phyloP scores from a whole-genome alignment of 1,284 basidiomycete genomes.

The Naganishia sp. region DNA sequence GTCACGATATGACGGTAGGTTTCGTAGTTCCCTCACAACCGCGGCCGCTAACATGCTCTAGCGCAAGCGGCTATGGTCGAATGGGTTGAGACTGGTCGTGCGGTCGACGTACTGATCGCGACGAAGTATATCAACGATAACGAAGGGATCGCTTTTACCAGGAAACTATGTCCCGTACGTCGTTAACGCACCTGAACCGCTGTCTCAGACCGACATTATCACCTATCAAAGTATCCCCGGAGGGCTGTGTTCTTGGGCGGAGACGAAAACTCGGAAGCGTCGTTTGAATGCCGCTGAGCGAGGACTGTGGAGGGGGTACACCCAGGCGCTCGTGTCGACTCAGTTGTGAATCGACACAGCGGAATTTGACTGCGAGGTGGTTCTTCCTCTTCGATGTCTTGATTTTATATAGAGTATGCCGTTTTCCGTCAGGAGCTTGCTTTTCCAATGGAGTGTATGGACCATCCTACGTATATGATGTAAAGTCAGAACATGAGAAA shows the following conservation, averaged over 20 bases:
- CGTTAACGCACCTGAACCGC: neutral
- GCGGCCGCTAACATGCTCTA: slow-evolving; percentile 8
- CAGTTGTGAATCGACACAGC: too few species aligned
- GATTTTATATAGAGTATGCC: too few species aligned
- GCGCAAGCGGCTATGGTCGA: slow-evolving; percentile 52
- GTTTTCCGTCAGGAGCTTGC: too few species aligned
- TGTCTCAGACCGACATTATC: neutral
- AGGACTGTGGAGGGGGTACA: too few species aligned
- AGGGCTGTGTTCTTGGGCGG: slow-evolving; percentile 5
- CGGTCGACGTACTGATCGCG: slow-evolving; percentile 50
- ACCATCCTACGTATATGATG: too few species aligned
- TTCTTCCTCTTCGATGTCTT: too few species aligned
- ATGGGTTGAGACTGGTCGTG: slow-evolving; percentile 55
- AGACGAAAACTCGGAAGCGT: slow-evolving; percentile 13
- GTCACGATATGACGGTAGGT: slow-evolving; percentile 11
- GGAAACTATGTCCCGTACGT: slow-evolving; percentile 26
- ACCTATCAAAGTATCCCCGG: neutral
- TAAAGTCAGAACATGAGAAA: too few species aligned
- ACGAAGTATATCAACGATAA: slow-evolving; percentile 34
- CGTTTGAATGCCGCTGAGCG: slow-evolving; percentile 1
- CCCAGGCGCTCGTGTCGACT: too few species aligned
- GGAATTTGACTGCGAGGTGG: too few species aligned
- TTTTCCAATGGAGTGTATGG: too few species aligned
- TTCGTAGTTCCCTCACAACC: too few species aligned
- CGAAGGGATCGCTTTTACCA: slow-evolving; percentile 14